These are phyloP conservation scores for Porpolomopsis calyptriformis DNA, from an alignment of 768 basidiomycete species.

Conservation along the genomic window DNA sequence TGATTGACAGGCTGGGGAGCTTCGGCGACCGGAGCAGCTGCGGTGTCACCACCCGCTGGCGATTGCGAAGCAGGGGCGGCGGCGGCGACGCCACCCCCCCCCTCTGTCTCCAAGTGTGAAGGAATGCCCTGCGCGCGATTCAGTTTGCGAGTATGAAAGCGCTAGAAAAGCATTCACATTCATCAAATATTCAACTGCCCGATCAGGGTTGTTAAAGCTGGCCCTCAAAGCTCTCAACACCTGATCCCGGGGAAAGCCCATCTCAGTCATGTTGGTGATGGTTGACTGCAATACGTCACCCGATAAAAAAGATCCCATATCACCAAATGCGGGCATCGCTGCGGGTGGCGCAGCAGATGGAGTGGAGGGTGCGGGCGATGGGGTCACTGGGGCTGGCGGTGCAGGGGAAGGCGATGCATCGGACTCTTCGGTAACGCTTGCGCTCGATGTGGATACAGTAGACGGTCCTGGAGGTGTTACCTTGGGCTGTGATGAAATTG, in stretches of 20 bases:
- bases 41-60: slow-evolving; percentile 28
- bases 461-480: slow-evolving; percentile 24
- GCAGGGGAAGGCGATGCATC: slow-evolving; percentile 22
- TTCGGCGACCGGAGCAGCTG: slow-evolving; percentile 22
- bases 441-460: slow-evolving; percentile 23
- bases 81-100: slow-evolving; percentile 23
- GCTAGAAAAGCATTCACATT: slow-evolving; percentile 44
- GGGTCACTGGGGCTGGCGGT: slow-evolving; percentile 25
- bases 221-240: slow-evolving; percentile 81
- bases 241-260: slow-evolving; percentile 87
- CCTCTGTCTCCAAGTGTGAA: slow-evolving; percentile 48
- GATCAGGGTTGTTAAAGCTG: slow-evolving; percentile 94
- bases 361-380: slow-evolving; percentile 23
- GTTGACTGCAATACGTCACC: slow-evolving; percentile 69
- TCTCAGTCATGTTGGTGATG: slow-evolving; percentile 77
- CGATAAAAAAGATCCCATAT: slow-evolving; percentile 55
- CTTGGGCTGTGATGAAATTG: slow-evolving; percentile 38
- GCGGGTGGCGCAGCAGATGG: slow-evolving; percentile 7
- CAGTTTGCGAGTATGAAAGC: slow-evolving; percentile 7
- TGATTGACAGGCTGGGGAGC: slow-evolving; percentile 6
- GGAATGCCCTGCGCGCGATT: slow-evolving; percentile 61
- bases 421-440: slow-evolving; percentile 18
- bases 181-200: slow-evolving; percentile 97
- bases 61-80: slow-evolving; percentile 27
- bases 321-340: slow-evolving; percentile 30